phyloP scores from a whole-genome alignment of 179 eudicot species.

The Gypsophila paniculata region DNA sequence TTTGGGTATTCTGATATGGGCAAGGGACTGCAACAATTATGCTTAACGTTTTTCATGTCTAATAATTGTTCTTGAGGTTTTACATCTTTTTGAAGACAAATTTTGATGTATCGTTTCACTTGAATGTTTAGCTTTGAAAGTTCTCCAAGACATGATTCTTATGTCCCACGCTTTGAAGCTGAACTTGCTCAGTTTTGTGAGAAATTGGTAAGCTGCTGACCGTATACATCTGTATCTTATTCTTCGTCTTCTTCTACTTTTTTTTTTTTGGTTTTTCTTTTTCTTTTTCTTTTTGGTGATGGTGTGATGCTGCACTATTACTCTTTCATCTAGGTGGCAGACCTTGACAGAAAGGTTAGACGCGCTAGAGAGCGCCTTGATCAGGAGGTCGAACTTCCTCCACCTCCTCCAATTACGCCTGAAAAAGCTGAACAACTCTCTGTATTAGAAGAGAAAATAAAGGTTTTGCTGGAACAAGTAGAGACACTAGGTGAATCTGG shows the following conservation, averaged over 20 bases:
- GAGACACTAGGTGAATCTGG: slow-evolving; percentile 97
- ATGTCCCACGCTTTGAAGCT: slow-evolving; percentile 83
- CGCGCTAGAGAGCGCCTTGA: slow-evolving; percentile 93
- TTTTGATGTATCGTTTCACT: slow-evolving; percentile 18
- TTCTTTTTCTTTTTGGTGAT: neutral
- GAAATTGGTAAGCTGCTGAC: slow-evolving; percentile 58
- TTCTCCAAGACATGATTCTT: slow-evolving; percentile 84
- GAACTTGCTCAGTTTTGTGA: slow-evolving; percentile 92
- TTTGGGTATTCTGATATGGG: neutral
- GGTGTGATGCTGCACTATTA: neutral
- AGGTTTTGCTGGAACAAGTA: slow-evolving; percentile 84
- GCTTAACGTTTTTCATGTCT: neutral
- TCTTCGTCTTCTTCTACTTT: no score
- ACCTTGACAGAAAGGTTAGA: slow-evolving; percentile 82
- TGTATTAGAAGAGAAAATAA: slow-evolving; percentile 84
- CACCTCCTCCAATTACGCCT: slow-evolving; percentile 76
- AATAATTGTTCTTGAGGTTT: neutral
- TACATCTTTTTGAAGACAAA: neutral
- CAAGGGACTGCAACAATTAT: neutral
- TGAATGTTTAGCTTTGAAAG: slow-evolving; percentile 66
- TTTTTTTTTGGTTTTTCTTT: neutral
- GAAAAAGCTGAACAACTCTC: slow-evolving; percentile 93
- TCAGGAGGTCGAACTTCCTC: slow-evolving; percentile 80
- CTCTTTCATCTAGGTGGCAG: slow-evolving; percentile 52
- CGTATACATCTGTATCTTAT: neutral